Evolutionary conservation across 78 protist genomes (phyloP), one percentile per base, ranked within the genome.

Genomic region (Dictyostelium firmibasis): DNA sequence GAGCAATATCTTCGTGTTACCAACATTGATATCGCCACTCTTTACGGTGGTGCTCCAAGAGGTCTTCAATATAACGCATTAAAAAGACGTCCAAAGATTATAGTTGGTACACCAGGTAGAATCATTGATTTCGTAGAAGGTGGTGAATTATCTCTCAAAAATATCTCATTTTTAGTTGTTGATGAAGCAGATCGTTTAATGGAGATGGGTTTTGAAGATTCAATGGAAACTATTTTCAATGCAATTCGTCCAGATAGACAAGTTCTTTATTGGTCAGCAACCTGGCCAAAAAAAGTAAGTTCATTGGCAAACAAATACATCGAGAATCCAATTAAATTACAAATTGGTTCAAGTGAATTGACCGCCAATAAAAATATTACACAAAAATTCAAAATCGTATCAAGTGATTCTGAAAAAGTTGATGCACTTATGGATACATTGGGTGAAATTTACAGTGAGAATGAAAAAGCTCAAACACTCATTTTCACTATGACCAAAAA

Each of bases 31-130:
- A 27, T 13, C 8, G 84, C 76, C 13, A 38, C 38, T 1, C 0
- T 89, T n/a, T 89, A 31, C 70, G 94, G 94, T 31, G 94, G 94
- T 50, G 83, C 44, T 0, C 0, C 87, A 41, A 89, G 74, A 47
- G 6, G 25, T 9, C 0, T 4, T 35, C 99, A 99, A 96, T 98
- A 98, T 31, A 88, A 92, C 1, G 97, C 86, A 25, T 92, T 99
- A 67, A 74, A 82, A 47, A 35, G 95, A 7, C 98, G 99, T 11
- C 97, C 97, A 20, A 98, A 98, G 53, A 86, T 99, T 4, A 91
- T 99, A 31, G 97, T 99, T 27, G 96, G 98, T 95, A 99, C 99
- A n/a, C 99, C 99, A 3, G 99, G 99, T 10, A 96, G 99, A 36
- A 96, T 99, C 96, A 97, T 99, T 67, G 99, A 99, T 95, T 38